Percentiles rank a stretch among this genome's conserved stretches.
Conservation (phyloP, 129 eudicot species). For the Silybum marianum region DNA sequence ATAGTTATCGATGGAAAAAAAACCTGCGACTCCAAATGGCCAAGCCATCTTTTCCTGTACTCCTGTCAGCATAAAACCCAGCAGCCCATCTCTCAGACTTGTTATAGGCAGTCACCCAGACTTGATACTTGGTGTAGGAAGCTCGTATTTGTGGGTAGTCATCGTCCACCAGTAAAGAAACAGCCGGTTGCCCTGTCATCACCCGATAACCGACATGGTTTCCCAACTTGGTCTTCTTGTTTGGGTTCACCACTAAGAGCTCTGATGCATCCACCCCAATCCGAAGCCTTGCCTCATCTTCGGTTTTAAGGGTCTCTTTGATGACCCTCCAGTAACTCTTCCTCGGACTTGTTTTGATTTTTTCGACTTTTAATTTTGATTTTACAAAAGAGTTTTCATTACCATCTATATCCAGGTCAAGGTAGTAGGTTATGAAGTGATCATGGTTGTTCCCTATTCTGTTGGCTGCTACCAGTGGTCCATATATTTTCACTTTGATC, state of each 20-base stretch:
- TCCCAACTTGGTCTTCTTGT: slow-evolving; percentile 67
- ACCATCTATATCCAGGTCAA: slow-evolving; percentile 83
- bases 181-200: slow-evolving; percentile 54
- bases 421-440: slow-evolving; percentile 77
- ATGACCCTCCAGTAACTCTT: slow-evolving; percentile 75
- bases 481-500: slow-evolving; percentile 43
- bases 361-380: slow-evolving; percentile 41
- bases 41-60: slow-evolving; percentile 83
- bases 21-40: slow-evolving; percentile 77
- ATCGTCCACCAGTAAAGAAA: slow-evolving; percentile 56
- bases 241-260: slow-evolving; percentile 56
- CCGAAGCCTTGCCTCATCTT: slow-evolving; percentile 52
- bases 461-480: slow-evolving; percentile 64
- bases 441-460: slow-evolving; percentile 75
- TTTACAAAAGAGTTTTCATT: slow-evolving; percentile 62
- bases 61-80: slow-evolving; percentile 86
- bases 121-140: slow-evolving; percentile 73
- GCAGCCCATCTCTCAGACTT: slow-evolving; percentile 89
- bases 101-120: slow-evolving; percentile 77
- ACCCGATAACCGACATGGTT: slow-evolving; percentile 67
- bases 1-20: neutral
- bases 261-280: slow-evolving; percentile 57
- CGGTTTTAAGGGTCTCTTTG: slow-evolving; percentile 49
- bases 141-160: slow-evolving; percentile 79
- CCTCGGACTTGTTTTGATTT: slow-evolving; percentile 50